These are phyloP conservation scores for Phylloporus sp. DNA, from an alignment of 768 basidiomycete genomes.

Conservation along the genomic window DNA sequence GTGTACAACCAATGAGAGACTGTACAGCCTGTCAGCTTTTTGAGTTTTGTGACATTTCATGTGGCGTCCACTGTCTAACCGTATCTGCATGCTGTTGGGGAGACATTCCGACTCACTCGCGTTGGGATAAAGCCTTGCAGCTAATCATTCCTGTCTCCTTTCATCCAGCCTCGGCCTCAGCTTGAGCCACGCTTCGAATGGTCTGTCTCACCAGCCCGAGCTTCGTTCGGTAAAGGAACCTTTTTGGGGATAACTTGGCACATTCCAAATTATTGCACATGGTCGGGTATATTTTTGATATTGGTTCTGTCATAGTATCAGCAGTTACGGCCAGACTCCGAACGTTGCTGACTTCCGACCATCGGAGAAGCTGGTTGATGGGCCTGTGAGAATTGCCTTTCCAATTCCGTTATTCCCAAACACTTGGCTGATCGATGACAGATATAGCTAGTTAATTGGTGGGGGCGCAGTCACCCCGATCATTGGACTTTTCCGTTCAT, in stretches of 20 bases:
- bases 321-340: too few species aligned
- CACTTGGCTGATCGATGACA: background rate
- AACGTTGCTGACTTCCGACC: background rate
- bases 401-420: background rate
- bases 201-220: background rate
- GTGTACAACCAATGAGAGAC: too few species aligned
- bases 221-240: background rate
- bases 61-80: too few species aligned
- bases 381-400: slow-evolving; percentile 9
- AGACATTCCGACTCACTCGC: too few species aligned
- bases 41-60: too few species aligned
- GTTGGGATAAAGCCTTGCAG: too few species aligned
- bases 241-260: background rate
- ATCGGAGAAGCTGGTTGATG: background rate
- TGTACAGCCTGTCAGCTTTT: too few species aligned
- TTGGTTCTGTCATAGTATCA: background rate
- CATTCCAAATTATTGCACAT: background rate
- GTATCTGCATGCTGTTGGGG: too few species aligned
- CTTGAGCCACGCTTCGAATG: background rate
- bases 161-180: too few species aligned
- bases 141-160: too few species aligned
- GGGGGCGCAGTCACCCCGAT: background rate
- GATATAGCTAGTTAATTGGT: background rate
- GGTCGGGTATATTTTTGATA: background rate
- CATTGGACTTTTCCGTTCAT: background rate